A percentile compares a stretch with the other conserved stretches of the same genome.
These are phyloP conservation scores for Penicillium waksmanii DNA, from an alignment of 495 filamentous ascomycete genomes.

Conservation along the genomic window DNA sequence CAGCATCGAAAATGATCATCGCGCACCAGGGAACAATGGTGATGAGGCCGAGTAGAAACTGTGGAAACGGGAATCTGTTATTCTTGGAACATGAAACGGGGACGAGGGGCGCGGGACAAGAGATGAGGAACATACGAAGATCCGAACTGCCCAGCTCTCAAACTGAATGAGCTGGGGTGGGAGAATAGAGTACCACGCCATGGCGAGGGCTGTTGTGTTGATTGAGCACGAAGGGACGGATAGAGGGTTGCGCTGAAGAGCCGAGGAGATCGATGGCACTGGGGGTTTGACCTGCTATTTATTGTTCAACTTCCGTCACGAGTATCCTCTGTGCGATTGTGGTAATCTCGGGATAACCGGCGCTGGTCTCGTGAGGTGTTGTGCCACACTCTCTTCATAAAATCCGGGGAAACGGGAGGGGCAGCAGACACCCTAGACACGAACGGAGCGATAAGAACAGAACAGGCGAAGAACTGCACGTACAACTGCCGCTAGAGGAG, in stretches of 20 bases:
- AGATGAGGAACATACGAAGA: constrained; percentile 58
- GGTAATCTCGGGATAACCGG: neutral
- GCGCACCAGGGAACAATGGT: constrained; percentile 69
- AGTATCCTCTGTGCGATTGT: neutral
- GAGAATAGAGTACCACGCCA: constrained; percentile 70
- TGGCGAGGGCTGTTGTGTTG: constrained; percentile 24
- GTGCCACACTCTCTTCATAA: neutral
- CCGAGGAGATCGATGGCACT: neutral
- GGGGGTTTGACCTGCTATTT: neutral
- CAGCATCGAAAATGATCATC: constrained; percentile 67
- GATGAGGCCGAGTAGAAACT: constrained; percentile 67
- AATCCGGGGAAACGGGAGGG: neutral
- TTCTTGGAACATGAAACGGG: neutral
- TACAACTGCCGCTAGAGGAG: neutral
- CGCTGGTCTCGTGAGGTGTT: neutral
- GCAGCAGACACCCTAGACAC: neutral
- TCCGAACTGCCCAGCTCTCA: constrained; percentile 65
- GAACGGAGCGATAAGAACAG: neutral
- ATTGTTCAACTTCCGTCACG: neutral
- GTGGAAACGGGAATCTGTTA: constrained; percentile 8
- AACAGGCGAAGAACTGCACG: neutral
- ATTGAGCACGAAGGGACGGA: neutral
- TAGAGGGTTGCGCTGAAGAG: neutral
- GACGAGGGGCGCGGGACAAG: constrained; percentile 1
- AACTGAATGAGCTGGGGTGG: constrained; percentile 57